Evolutionary conservation across 345 rosid genomes (phyloP).

Genomic region (Eucalyptus erythrocorys): DNA sequence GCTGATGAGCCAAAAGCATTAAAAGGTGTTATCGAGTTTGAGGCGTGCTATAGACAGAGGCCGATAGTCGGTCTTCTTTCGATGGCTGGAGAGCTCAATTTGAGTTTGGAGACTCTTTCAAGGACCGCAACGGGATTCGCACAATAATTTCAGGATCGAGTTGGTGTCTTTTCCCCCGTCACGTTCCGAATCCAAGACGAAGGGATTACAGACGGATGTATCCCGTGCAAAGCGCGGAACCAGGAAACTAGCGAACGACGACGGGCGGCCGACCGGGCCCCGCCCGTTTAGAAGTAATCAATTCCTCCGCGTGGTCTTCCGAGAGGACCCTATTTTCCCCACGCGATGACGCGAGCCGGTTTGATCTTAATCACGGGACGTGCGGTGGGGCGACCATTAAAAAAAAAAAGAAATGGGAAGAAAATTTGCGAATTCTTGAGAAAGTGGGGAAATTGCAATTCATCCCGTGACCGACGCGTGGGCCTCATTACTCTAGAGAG

Average conservation of each 20-base stretch:
- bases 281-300: not conserved
- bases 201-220: rapidly evolving
- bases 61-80: not conserved
- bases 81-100: not conserved
- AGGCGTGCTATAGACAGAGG: not conserved
- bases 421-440: not conserved
- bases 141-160: not conserved
- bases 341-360: not conserved
- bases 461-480: not conserved
- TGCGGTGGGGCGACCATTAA: not conserved
- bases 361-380: not conserved
- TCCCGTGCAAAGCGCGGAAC: not conserved
- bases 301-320: not conserved
- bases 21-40: rapidly evolving
- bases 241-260: not conserved
- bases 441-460: not conserved
- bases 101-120: not conserved
- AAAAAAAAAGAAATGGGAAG: too few relatives aligned
- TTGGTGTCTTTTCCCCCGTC: not conserved
- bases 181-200: not conserved
- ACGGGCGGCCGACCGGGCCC: not conserved
- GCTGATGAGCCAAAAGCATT: not conserved
- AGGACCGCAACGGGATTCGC: not conserved
- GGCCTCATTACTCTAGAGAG: not conserved
- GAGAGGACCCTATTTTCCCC: not conserved